phyloP scores from a whole-genome alignment of 768 basidiomycete genomes.

The Kwoniella dejecticola region DNA sequence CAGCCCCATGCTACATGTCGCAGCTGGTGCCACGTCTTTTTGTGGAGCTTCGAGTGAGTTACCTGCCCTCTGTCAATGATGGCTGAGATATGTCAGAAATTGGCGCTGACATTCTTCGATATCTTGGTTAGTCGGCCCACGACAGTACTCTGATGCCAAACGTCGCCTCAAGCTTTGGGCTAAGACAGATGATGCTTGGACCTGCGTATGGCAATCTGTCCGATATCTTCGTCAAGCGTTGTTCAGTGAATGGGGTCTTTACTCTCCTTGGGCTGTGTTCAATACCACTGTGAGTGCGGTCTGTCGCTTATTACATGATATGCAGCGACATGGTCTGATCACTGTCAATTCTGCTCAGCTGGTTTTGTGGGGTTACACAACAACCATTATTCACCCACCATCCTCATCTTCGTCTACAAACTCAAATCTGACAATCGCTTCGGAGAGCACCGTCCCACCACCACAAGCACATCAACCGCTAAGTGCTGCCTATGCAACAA shows the following conservation, averaged over 20 bases:
- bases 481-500: not conserved
- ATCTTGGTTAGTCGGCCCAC: conserved; percentile 21
- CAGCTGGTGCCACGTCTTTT: conserved; percentile 33
- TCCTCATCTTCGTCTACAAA: conserved; percentile 3
- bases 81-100: not conserved
- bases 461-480: not conserved
- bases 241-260: conserved; percentile 39
- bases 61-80: not conserved
- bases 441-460: not conserved
- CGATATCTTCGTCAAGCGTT: conserved; percentile 39
- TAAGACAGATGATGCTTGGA: conserved; percentile 48
- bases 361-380: conserved; percentile 26
- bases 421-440: not conserved
- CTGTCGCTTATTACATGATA: too few relatives aligned
- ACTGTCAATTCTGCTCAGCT: conserved; percentile 6
- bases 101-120: not conserved
- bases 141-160: conserved; percentile 41
- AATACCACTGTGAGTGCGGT: conserved; percentile 35
- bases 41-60: conserved; percentile 36
- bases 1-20: conserved; percentile 45
- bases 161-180: conserved; percentile 38
- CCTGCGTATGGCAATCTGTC: conserved; percentile 44
- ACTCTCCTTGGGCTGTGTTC: conserved; percentile 40
- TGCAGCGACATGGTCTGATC: too few relatives aligned
- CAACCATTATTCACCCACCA: not conserved